Conservation (phyloP, 176 grass and related monocot species). For the Tuctoria greenei region DNA sequence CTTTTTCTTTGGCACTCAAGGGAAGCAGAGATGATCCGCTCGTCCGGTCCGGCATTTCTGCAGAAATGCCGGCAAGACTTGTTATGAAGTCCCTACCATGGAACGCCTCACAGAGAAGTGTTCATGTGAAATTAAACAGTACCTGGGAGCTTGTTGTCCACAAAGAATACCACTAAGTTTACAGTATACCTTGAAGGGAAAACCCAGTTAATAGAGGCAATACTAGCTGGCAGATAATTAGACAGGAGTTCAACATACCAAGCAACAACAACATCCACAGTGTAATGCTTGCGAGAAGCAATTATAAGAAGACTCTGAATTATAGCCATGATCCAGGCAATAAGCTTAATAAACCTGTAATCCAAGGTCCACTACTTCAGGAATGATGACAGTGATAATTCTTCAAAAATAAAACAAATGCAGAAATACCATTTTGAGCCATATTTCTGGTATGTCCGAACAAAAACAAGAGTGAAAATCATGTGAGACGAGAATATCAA, state of each 20-base stretch:
- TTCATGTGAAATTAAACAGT: conserved; percentile 15
- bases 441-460: conserved; percentile 90
- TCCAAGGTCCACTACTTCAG: background rate
- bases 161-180: conserved; percentile 90
- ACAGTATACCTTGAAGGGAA: conserved; percentile 79
- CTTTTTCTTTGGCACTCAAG: conserved; percentile 69
- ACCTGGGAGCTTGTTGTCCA: conserved; percentile 93
- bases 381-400: background rate
- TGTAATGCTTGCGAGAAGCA: conserved; percentile 94
- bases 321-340: conserved; percentile 78
- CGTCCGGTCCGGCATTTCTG: conserved; percentile 92
- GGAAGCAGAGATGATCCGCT: conserved; percentile 60
- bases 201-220: background rate
- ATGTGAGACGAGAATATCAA: conserved; percentile 99
- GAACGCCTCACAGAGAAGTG: background rate
- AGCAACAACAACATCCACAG: conserved; percentile 89
- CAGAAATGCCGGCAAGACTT: background rate
- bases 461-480: conserved; percentile 97
- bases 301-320: conserved; percentile 88
- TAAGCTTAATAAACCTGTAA: conserved; percentile 71
- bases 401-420: background rate
- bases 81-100: conserved; percentile 7
- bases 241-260: conserved; percentile 47
- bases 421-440: conserved; percentile 65
- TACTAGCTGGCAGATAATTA: background rate